phyloP scores from a whole-genome alignment of 768 basidiomycete genomes.

The Tephrocybe sp. region DNA sequence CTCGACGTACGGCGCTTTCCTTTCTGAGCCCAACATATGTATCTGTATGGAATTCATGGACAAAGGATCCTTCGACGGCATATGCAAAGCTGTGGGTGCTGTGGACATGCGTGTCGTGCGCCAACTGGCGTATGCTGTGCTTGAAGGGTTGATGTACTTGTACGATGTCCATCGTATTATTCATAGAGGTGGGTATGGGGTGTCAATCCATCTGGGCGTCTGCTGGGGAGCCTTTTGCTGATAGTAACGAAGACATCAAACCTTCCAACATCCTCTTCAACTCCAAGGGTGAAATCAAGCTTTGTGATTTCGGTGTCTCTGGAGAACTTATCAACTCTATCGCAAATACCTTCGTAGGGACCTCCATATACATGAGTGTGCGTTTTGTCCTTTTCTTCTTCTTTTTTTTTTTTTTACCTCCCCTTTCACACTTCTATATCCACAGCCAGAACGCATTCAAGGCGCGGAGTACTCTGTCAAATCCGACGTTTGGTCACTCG shows the following conservation, averaged over 20 bases:
- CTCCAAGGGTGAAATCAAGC: conserved; percentile 94
- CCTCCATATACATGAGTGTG: conserved; percentile 99
- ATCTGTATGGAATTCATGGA: conserved; percentile 98
- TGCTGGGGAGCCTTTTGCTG: not conserved
- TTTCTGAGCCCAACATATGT: conserved; percentile 96
- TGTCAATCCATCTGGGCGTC: not conserved
- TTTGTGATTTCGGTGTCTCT: conserved; percentile 98
- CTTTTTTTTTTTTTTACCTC: not conserved
- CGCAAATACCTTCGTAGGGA: conserved; percentile 98
- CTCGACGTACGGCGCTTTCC: conserved; percentile 94
- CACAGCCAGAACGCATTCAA: conserved; percentile 96
- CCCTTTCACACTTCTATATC: conserved; percentile 1
- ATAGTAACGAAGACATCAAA: conserved; percentile 77
- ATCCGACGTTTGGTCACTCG: conserved; percentile 98
- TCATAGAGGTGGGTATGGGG: conserved; percentile 78
- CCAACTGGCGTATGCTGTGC: conserved; percentile 88
- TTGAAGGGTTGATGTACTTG: conserved; percentile 94
- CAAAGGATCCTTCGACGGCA: conserved; percentile 89
- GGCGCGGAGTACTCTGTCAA: conserved; percentile 98
- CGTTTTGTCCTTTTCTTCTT: conserved; percentile 26
- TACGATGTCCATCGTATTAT: conserved; percentile 98
- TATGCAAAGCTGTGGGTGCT: conserved; percentile 91
- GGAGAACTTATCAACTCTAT: conserved; percentile 99
- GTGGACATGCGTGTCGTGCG: conserved; percentile 93
- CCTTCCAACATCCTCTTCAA: conserved; percentile 97